Evolutionary conservation across 2,329 filamentous ascomycete species (phyloP).

Genomic region (Keithomyces neogunnii): DNA sequence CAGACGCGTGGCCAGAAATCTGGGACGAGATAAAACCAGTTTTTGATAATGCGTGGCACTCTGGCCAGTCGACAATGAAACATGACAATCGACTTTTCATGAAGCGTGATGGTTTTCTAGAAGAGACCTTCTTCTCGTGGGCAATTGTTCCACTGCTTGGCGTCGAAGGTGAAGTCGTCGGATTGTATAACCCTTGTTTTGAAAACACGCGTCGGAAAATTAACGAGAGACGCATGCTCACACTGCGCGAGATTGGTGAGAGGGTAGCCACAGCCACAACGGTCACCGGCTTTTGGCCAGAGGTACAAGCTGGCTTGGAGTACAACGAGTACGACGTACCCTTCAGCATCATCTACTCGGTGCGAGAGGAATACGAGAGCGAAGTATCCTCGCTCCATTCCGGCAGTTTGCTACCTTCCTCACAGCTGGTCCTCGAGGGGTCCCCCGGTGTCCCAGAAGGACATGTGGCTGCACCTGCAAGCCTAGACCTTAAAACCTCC

Average conservation of each 20-base stretch:
- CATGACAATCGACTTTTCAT: conserved; percentile 74
- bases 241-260: conserved; percentile 68
- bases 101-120: conserved; percentile 57
- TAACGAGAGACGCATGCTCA: conserved; percentile 72
- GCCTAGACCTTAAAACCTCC: conserved; percentile 61
- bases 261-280: conserved; percentile 64
- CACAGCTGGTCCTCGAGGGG: conserved; percentile 62
- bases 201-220: conserved; percentile 74
- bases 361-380: conserved; percentile 61
- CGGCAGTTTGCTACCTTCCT: conserved; percentile 51
- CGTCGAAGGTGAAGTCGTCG: conserved; percentile 63
- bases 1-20: conserved; percentile 63
- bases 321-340: conserved; percentile 70
- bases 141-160: conserved; percentile 72
- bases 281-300: conserved; percentile 64
- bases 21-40: conserved; percentile 63
- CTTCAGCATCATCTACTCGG: conserved; percentile 69
- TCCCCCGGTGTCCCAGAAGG: conserved; percentile 57
- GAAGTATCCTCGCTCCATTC: conserved; percentile 66
- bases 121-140: conserved; percentile 80
- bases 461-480: conserved; percentile 51
- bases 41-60: conserved; percentile 57
- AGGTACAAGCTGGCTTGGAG: conserved; percentile 60
- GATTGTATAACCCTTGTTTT: conserved; percentile 72
- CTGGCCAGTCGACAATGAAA: conserved; percentile 75